Base-by-base conservation (phyloP, 2,329 filamentous ascomycete species). In the Cordyceps militaris region DNA sequence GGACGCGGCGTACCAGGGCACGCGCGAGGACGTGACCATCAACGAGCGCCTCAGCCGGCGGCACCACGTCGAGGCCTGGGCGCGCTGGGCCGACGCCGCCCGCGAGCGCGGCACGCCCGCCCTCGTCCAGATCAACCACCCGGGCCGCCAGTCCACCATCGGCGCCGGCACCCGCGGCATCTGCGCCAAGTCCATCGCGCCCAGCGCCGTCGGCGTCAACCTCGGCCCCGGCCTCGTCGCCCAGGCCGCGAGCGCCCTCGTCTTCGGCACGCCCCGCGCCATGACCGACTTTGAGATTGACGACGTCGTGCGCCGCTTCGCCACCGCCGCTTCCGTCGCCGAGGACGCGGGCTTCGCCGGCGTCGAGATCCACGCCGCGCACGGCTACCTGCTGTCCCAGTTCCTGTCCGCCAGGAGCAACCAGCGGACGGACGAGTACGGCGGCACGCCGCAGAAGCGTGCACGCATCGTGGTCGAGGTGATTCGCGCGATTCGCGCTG, bases 341-440 rank as follows among this genome's bases (percentile, higher is more conserved):
- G 68, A 72, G 1, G 71, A 75, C 1, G 71, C 81, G 0, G 79
- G 76, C 1, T 74, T 79, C 34, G 72, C 73, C 2, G 76, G 76
- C 1, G 64, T 76, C 1, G 66, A 79, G 62, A 68, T 79, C 11
- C 77, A 79, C 40, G 76, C 66, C 3, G 77, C 77, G 0, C 82
- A 86, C 61, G 82, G 83, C 1, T 85, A 83, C 63, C 71, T 86
- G 2, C 67, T 85, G 0, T 73, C 77, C 7, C 79, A 83, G 60
- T 85, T 85, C 64, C 66, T 85, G 19, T 77, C 74, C 0, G 68
- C 73, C 1, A 74, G 71, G 26, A 75, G 73, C 0, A 85, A 85
- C 63, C 65, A 65, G 47, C 72, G 83, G 11, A 78, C 74, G 0
- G 83, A 86, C 59, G 66, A 69, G 5, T 85, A 84, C 59, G 83